These are phyloP conservation scores for Aspergillus piperis DNA, from an alignment of 2,329 filamentous ascomycete species.

Conservation along the genomic window DNA sequence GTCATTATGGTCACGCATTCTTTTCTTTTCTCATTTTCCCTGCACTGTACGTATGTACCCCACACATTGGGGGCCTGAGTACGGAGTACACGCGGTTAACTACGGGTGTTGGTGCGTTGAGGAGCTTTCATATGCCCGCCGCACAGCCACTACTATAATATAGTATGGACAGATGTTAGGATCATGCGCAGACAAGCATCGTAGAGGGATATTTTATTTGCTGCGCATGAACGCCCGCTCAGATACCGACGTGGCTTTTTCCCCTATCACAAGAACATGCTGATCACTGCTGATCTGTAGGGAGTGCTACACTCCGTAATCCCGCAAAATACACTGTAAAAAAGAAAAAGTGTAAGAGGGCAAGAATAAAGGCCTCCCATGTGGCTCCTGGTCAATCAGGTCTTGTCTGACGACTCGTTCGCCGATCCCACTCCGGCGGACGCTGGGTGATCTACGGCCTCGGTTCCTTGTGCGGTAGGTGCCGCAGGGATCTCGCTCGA, in stretches of 20 bases:
- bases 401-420: constrained; percentile 25
- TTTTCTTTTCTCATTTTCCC: neutral
- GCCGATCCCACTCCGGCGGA: constrained; percentile 17
- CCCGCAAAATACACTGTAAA: too few species aligned
- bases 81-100: neutral
- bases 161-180: neutral
- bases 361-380: neutral
- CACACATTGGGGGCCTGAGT: neutral
- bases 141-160: neutral
- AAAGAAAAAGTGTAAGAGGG: too few species aligned
- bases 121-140: neutral
- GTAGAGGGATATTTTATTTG: neutral
- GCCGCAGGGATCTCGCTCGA: constrained; percentile 9
- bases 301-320: too few species aligned
- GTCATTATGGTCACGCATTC: too few species aligned
- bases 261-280: neutral
- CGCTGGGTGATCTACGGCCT: constrained; percentile 13
- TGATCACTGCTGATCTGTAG: constrained; percentile 3
- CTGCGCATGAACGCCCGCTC: neutral
- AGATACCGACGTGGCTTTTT: neutral
- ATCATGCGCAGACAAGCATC: neutral
- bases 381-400: constrained; percentile 15
- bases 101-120: neutral
- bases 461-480: constrained; percentile 12
- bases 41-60: neutral